phyloP scores from a whole-genome alignment of 768 basidiomycete species.

The Hygrocybe coccinea region DNA sequence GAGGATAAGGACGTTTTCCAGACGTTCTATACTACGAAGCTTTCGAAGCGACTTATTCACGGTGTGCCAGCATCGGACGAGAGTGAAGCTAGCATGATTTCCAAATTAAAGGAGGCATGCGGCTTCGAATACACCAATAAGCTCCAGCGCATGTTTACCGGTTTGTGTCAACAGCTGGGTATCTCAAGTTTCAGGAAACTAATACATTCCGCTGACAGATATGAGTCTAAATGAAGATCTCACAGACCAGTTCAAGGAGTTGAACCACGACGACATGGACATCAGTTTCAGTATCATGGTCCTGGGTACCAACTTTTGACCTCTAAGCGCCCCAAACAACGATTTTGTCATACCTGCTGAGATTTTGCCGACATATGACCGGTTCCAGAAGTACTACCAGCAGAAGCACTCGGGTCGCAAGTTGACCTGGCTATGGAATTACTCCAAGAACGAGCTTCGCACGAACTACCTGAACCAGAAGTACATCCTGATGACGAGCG shows the following conservation, averaged over 20 bases:
- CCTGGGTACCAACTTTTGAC: conserved; percentile 95
- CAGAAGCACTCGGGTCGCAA: conserved; percentile 92
- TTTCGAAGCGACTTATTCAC: conserved; percentile 89
- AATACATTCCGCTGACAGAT: conserved; percentile 43
- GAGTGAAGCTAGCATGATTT: conserved; percentile 95
- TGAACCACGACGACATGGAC: conserved; percentile 79
- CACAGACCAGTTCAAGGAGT: conserved; percentile 90
- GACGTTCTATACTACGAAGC: conserved; percentile 91
- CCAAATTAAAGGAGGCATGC: conserved; percentile 93
- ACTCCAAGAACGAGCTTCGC: conserved; percentile 92
- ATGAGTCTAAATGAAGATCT: conserved; percentile 94
- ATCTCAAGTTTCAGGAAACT: neutral
- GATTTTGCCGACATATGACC: conserved; percentile 80
- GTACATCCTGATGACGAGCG: conserved; percentile 92
- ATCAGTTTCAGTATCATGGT: conserved; percentile 93
- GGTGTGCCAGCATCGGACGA: conserved; percentile 92
- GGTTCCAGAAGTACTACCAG: conserved; percentile 91
- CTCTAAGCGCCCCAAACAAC: conserved; percentile 73
- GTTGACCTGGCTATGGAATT: conserved; percentile 98
- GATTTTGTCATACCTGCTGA: conserved; percentile 88
- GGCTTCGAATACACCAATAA: conserved; percentile 98
- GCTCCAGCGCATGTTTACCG: conserved; percentile 84
- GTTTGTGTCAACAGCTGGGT: neutral
- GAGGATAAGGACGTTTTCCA: conserved; percentile 99
- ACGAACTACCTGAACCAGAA: conserved; percentile 92